Conservation (phyloP, 257 asterid species). For the Solanum microdontum region DNA sequence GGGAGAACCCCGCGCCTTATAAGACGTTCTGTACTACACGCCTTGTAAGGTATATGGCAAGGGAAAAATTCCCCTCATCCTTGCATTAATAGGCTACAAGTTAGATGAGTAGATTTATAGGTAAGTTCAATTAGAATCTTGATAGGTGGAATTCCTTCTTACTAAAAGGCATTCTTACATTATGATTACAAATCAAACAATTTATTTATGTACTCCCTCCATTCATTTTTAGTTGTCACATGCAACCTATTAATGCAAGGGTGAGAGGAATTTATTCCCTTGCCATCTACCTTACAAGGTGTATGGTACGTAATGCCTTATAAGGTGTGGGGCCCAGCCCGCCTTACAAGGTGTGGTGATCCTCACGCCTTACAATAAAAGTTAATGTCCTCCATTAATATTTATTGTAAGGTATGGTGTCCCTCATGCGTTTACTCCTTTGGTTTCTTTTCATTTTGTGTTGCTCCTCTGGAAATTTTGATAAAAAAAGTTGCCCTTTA, state of each 20-base stretch:
- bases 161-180: constrained; percentile 27
- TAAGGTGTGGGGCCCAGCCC: background rate
- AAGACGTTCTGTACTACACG: background rate
- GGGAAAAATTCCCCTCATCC: background rate
- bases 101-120: constrained; percentile 20
- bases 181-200: background rate
- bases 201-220: background rate
- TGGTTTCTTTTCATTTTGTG: background rate
- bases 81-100: background rate
- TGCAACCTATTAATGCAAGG: background rate
- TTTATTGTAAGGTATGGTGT: background rate
- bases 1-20: background rate
- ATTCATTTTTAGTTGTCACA: background rate
- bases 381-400: background rate
- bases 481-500: background rate
- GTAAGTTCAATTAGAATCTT: constrained; percentile 33
- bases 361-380: background rate
- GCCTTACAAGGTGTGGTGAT: background rate
- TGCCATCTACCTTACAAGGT: background rate
- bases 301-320: background rate
- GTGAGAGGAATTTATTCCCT: background rate
- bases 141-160: constrained; percentile 32
- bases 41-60: background rate
- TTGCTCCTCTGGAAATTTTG: background rate
- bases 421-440: background rate